Evolutionary conservation across 2,329 filamentous ascomycete species (phyloP).

Genomic region (Talaromyces sp.): DNA sequence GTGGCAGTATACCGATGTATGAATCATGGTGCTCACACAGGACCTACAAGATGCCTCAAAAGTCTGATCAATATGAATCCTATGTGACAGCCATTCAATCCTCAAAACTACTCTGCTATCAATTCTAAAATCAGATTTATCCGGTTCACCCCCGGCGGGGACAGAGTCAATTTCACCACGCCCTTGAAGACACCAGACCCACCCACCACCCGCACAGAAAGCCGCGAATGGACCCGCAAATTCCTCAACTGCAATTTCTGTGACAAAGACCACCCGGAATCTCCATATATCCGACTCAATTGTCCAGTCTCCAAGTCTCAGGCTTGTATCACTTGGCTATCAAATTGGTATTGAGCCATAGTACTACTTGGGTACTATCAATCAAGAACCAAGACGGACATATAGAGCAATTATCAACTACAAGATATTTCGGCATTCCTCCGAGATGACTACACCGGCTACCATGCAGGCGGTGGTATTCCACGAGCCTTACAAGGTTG

Average conservation of each 20-base stretch:
- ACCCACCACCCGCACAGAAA: constrained; percentile 20
- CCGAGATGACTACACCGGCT: neutral
- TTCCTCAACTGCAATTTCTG: constrained; percentile 9
- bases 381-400: too few species aligned
- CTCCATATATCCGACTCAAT: constrained; percentile 2
- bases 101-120: neutral
- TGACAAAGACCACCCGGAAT: constrained; percentile 8
- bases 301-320: neutral
- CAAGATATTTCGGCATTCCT: neutral
- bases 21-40: too few species aligned
- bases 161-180: neutral
- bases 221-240: constrained; percentile 20
- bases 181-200: constrained; percentile 12
- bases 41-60: too few species aligned
- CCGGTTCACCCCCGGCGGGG: neutral
- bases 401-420: too few species aligned
- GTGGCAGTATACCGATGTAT: too few species aligned
- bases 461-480: constrained; percentile 91
- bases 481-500: constrained; percentile 74
- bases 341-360: too few species aligned
- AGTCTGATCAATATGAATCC: too few species aligned
- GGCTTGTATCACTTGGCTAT: too few species aligned
- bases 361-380: too few species aligned
- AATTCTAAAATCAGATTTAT: neutral
- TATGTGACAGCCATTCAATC: too few species aligned